Evolutionary conservation across 306 rosid genomes (phyloP).

Genomic region (Dalbergia cochinchinensis): DNA sequence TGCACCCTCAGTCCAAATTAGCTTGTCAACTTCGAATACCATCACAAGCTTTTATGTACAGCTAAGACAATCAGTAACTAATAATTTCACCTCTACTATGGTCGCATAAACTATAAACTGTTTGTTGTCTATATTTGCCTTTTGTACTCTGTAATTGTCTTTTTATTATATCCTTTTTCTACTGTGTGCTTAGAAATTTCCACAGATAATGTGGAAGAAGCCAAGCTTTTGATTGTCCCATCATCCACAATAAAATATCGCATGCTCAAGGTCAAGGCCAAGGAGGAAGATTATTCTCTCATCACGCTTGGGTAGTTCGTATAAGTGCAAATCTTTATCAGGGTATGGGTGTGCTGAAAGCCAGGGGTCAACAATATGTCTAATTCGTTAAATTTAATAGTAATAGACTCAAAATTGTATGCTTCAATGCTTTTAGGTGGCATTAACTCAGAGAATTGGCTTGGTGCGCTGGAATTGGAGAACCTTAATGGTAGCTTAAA

Average conservation of each 20-base stretch:
- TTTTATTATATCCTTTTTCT: neutral
- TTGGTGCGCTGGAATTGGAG: neutral
- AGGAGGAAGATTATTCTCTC: no score
- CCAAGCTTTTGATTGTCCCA: neutral
- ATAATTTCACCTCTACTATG: neutral
- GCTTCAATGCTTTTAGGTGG: neutral
- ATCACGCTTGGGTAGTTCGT: no score
- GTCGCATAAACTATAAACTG: neutral
- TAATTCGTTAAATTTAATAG: no score
- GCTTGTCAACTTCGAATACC: constrained; percentile 10
- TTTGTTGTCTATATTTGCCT: constrained; percentile 3
- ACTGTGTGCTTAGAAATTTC: neutral
- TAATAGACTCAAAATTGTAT: neutral
- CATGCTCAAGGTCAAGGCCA: neutral
- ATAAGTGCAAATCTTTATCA: no score
- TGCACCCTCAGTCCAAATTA: constrained; percentile 62
- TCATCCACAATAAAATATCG: no score
- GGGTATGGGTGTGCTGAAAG: no score
- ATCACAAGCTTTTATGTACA: constrained; percentile 23
- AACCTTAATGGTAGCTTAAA: neutral
- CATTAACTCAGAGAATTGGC: neutral
- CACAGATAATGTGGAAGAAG: neutral
- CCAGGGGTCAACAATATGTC: no score
- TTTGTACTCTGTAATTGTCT: constrained; percentile 2
- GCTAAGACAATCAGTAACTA: neutral